Percentiles rank a stretch among this genome's conserved stretches.
Evolutionary conservation across 441 rosid species (phyloP).

Genomic region (Populus trichocarpa): DNA sequence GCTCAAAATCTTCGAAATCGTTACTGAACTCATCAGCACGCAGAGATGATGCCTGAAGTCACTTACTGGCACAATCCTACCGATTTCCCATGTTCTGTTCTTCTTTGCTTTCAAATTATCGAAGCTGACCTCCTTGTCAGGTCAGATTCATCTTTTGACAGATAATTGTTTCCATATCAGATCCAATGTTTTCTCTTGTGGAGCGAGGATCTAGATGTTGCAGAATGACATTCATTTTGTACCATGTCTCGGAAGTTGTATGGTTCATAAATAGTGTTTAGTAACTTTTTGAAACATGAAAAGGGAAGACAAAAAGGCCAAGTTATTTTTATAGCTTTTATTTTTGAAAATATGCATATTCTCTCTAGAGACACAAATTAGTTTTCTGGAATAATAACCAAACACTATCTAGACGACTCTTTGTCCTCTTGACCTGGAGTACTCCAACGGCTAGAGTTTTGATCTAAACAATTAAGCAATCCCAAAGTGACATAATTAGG

Average conservation of each 20-base stretch:
- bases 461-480: slow-evolving; percentile 1
- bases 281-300: too few relatives aligned
- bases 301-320: too few relatives aligned
- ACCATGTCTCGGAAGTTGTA: slow-evolving; percentile 21
- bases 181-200: slow-evolving; percentile 26
- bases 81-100: too few relatives aligned
- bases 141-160: slow-evolving; percentile 18
- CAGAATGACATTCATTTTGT: slow-evolving; percentile 19
- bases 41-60: slow-evolving; percentile 24
- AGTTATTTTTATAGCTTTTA: too few relatives aligned
- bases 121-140: too few relatives aligned
- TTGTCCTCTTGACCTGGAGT: slow-evolving; percentile 19
- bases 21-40: slow-evolving; percentile 31
- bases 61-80: slow-evolving; percentile 17
- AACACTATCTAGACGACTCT: slow-evolving; percentile 3
- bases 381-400: too few relatives aligned
- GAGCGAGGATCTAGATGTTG: slow-evolving; percentile 6
- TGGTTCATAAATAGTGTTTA: slow-evolving; percentile 3
- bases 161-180: slow-evolving; percentile 25
- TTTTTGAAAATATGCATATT: too few relatives aligned
- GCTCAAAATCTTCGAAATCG: slow-evolving; percentile 40
- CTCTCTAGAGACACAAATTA: too few relatives aligned
- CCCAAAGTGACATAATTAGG: slow-evolving; percentile 1
- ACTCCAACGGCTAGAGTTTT: slow-evolving; percentile 21
- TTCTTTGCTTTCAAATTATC: too few relatives aligned